These are phyloP conservation scores for Penicillium sp. DNA, from an alignment of 2,329 filamentous ascomycete genomes.

Conservation along the genomic window DNA sequence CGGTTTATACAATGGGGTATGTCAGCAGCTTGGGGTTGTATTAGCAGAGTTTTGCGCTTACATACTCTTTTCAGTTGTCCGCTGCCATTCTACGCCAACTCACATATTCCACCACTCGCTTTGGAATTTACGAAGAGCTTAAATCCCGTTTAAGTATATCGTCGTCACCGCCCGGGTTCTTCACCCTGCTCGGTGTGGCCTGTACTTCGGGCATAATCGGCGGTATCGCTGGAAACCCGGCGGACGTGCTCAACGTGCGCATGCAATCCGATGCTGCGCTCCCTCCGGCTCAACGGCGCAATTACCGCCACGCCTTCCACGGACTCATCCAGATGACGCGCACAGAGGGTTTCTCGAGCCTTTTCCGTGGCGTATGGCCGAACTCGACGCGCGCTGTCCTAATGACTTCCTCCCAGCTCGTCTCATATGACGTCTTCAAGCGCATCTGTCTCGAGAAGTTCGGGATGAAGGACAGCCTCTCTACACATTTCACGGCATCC, in stretches of 20 bases:
- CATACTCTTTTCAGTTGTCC: constrained; percentile 62
- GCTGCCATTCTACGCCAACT: constrained; percentile 91
- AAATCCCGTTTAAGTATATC: constrained; percentile 70
- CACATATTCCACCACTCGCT: constrained; percentile 95
- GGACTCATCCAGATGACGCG: constrained; percentile 86
- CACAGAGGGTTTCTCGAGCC: constrained; percentile 74
- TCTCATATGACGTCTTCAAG: constrained; percentile 69
- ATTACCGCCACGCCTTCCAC: constrained; percentile 88
- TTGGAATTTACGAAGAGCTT: constrained; percentile 93
- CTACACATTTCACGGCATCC: constrained; percentile 66
- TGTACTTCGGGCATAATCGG: constrained; percentile 84
- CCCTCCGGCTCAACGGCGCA: constrained; percentile 72
- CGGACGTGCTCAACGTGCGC: constrained; percentile 94
- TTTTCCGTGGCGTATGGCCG: constrained; percentile 77
- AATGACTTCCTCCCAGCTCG: constrained; percentile 69
- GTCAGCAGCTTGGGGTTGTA: constrained; percentile 29
- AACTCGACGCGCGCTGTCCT: constrained; percentile 67
- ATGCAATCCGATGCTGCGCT: constrained; percentile 95
- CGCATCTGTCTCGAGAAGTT: constrained; percentile 57
- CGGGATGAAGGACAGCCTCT: constrained; percentile 60
- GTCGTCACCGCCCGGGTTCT: constrained; percentile 66
- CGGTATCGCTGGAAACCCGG: constrained; percentile 89
- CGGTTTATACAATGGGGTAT: constrained; percentile 83
- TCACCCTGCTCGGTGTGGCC: constrained; percentile 81
- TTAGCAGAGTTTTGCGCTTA: constrained; percentile 6